Percentiles rank a stretch among this genome's conserved stretches.
Conservation (phyloP, 768 basidiomycete species). For the Russula dissimulans region DNA sequence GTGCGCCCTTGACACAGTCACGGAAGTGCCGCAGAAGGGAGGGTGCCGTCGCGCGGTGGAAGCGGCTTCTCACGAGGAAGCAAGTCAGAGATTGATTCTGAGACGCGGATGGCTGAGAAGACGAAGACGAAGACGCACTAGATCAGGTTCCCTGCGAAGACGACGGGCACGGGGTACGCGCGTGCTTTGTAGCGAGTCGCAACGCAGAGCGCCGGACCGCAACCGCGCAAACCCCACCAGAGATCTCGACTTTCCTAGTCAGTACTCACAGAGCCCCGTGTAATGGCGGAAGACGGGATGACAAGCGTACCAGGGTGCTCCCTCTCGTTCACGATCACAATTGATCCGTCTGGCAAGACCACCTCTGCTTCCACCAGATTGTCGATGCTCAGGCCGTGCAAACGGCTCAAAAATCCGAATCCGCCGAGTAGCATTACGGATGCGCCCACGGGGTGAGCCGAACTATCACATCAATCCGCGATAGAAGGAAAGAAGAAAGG, state of each 20-base stretch:
- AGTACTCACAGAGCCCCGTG: not conserved
- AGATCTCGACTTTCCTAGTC: constrained; percentile 42
- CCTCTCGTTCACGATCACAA: constrained; percentile 65
- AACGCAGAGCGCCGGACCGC: constrained; percentile 75
- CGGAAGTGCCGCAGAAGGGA: constrained; percentile 87
- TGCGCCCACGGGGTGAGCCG: constrained; percentile 73
- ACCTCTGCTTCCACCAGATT: constrained; percentile 88
- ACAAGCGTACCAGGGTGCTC: constrained; percentile 51
- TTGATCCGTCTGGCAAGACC: constrained; percentile 83
- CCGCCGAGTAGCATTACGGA: constrained; percentile 79
- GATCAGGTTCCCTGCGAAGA: constrained; percentile 87
- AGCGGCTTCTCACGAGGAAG: constrained; percentile 46
- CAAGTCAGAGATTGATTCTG: not conserved
- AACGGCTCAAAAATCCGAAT: constrained; percentile 78
- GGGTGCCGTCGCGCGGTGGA: constrained; percentile 77
- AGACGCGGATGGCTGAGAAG: not conserved
- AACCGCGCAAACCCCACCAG: constrained; percentile 83
- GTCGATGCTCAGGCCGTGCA: constrained; percentile 82
- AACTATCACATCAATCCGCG: constrained; percentile 31
- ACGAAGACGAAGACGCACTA: constrained; percentile 47
- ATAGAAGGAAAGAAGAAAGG: not conserved
- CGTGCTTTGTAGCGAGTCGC: constrained; percentile 84
- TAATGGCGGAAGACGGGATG: not conserved
- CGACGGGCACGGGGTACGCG: constrained; percentile 82
- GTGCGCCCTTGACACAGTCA: constrained; percentile 85